Base-by-base conservation (phyloP, 2,329 filamentous ascomycete species). In the Furcasterigmium furcatum region DNA sequence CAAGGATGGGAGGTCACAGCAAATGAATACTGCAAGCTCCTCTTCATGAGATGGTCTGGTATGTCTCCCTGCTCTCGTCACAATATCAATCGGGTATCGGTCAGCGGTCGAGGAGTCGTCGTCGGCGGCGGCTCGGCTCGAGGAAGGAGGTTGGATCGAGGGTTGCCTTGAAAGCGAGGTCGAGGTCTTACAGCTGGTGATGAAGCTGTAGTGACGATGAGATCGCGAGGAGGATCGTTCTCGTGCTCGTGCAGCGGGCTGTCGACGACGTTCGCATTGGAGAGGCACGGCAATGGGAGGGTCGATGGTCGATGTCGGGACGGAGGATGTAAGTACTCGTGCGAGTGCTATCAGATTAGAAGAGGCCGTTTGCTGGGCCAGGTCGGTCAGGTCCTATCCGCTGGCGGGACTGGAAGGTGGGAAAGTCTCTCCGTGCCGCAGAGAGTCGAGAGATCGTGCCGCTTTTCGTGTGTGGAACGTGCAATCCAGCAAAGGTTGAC, bases 1-100 rank as follows among this genome's bases (percentile, higher is more conserved):
- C n/a, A 40, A 46, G 30, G 32, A 43, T 38, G 32, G 22, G 41
- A 42, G 48, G 47, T 48, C 49, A 61, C 57, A 61, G 53, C 53
- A 60, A 63, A 50, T 52, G 52, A 63, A 66, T 62, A 60, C 59
- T 62, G 57, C 59, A n/a, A 62, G 57, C 49, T 52, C 42, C 47
- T 52, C 46, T 44, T 40, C 43, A 40, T 47, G 48, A 43, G 41
- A 36, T 43, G 40, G 20, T 42, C 34, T 18, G 16, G 45, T 45
- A 38, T 27, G 27, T 19, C 19, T 42, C 29, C 40, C 20, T 42
- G 40, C 40, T 42, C 40, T 25, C 21, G 25, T 19, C 19, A 10
- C 18, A 20, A 30, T 21, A 32, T 34, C 40, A 42, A 34, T 42
- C 21, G 40, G n/a, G 39, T 30, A 14, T 30, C 6, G 14, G 19